phyloP scores from a whole-genome alignment of 208 protist species.

The Leishmania arabica region DNA sequence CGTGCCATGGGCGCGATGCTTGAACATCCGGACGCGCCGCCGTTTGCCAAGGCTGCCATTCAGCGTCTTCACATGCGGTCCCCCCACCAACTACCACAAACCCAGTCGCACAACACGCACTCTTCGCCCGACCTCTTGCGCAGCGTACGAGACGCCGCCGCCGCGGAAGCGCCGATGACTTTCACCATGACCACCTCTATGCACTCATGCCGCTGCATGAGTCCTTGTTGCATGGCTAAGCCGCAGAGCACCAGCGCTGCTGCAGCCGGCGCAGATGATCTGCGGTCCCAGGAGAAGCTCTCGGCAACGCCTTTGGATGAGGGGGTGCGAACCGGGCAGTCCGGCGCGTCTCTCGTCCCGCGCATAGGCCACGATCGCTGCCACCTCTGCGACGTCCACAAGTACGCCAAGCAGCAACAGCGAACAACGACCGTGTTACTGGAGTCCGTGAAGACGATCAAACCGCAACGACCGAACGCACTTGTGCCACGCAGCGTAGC shows the following conservation, averaged over 20 bases:
- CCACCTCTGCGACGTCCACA: background rate
- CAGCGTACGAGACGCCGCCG: background rate
- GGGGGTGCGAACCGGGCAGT: background rate
- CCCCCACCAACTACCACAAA: background rate
- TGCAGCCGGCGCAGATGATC: background rate
- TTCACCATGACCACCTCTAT: background rate
- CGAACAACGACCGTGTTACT: background rate
- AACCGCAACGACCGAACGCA: background rate
- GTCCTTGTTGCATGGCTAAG: slow-evolving; percentile 12
- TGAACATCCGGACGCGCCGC: slow-evolving; percentile 28
- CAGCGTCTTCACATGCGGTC: slow-evolving; percentile 6
- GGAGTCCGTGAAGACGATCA: background rate
- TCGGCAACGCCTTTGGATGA: background rate
- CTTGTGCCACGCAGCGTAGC: background rate
- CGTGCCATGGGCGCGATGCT: slow-evolving; percentile 10
- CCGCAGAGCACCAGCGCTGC: slow-evolving; percentile 1
- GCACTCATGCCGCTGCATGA: slow-evolving; percentile 5
- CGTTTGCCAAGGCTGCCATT: slow-evolving; percentile 21
- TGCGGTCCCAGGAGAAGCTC: background rate
- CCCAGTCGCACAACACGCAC: background rate
- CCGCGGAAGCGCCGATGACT: background rate
- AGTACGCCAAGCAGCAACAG: background rate
- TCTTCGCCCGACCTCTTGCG: background rate
- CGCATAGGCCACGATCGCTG: background rate
- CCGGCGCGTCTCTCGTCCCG: background rate